These are phyloP conservation scores for Senna tora DNA, from an alignment of 306 rosid genomes.

Conservation along the genomic window DNA sequence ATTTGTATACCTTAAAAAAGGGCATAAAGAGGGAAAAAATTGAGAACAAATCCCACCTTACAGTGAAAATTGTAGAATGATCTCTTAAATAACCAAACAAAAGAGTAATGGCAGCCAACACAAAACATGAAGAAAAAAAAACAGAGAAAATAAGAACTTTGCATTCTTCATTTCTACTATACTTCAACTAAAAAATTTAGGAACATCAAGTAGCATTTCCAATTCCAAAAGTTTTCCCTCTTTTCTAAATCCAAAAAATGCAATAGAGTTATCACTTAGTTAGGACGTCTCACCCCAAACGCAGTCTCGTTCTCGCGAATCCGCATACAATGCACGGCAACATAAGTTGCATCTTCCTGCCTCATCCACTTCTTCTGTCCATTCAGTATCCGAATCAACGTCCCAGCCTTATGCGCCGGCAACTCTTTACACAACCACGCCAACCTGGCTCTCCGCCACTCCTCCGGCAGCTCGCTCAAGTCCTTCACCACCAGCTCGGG, in stretches of 20 bases:
- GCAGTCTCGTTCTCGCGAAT: slow-evolving; percentile 84
- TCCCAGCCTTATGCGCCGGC: slow-evolving; percentile 47
- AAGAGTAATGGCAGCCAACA: slow-evolving; percentile 26
- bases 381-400: slow-evolving; percentile 60
- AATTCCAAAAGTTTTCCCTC: neutral
- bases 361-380: slow-evolving; percentile 86
- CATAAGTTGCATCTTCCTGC: slow-evolving; percentile 66
- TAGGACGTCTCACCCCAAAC: slow-evolving; percentile 50
- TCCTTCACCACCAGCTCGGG: slow-evolving; percentile 50
- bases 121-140: neutral
- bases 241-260: neutral
- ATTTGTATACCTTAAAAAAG: slow-evolving; percentile 75
- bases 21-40: neutral
- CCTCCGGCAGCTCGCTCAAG: slow-evolving; percentile 50
- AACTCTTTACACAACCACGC: slow-evolving; percentile 59
- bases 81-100: slow-evolving; percentile 21
- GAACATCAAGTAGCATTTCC: neutral
- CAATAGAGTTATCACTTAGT: neutral
- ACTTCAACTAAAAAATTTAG: neutral
- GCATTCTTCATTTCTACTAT: neutral
- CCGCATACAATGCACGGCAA: slow-evolving; percentile 78
- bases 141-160: neutral
- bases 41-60: slow-evolving; percentile 22
- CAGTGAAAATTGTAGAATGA: slow-evolving; percentile 18
- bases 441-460: slow-evolving; percentile 55